phyloP scores from a whole-genome alignment of 345 rosid species.

The Corchorus capsularis region DNA sequence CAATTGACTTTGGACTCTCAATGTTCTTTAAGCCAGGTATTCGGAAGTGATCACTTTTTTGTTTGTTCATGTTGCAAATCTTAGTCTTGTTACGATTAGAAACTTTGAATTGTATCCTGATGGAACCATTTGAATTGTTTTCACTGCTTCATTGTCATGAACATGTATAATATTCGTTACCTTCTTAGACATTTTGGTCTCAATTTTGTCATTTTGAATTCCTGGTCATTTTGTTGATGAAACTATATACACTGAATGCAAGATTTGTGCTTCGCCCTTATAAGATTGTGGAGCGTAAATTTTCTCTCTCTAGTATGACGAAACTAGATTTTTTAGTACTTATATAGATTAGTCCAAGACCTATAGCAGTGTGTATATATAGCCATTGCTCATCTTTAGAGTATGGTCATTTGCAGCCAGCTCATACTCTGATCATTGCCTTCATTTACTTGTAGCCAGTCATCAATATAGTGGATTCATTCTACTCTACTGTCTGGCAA shows the following conservation, averaged over 20 bases:
- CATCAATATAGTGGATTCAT: constrained; percentile 3
- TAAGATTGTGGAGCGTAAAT: background rate
- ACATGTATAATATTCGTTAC: background rate
- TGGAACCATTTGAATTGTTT: constrained; percentile 1
- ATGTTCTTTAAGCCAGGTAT: constrained; percentile 91
- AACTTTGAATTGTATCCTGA: background rate
- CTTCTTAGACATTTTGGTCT: background rate
- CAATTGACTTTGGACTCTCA: constrained; percentile 94
- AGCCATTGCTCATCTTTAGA: constrained; percentile 3
- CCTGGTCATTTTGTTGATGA: background rate
- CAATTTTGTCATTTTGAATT: background rate
- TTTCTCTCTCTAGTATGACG: background rate
- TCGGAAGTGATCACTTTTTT: background rate
- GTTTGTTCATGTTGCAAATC: background rate
- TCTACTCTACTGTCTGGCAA: constrained; percentile 1
- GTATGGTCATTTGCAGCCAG: background rate
- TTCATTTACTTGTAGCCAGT: constrained; percentile 9
- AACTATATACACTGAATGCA: constrained; percentile 2
- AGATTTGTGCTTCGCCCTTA: background rate
- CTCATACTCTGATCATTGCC: background rate
- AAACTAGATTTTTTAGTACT: background rate
- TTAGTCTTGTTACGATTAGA: background rate
- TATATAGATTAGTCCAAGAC: background rate
- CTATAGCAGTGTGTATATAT: background rate
- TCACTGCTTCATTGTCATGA: background rate